Evolutionary conservation across 495 filamentous ascomycete species (phyloP), one percentile per base, ranked within the genome.

Genomic region (Chaetomium tenue): DNA sequence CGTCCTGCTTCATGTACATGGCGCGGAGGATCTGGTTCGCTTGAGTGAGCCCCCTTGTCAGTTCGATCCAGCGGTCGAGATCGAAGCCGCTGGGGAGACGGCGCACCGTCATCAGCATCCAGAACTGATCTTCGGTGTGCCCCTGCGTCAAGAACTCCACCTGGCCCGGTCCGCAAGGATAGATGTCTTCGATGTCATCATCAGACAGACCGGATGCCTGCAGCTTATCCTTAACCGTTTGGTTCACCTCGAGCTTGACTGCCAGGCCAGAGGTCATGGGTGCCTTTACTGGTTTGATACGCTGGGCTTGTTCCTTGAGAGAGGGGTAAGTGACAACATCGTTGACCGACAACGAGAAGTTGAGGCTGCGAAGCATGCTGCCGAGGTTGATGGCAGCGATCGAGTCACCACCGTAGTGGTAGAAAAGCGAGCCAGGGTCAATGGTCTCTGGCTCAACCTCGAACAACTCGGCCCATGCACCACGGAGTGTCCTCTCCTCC

Each of bases 311-410:
- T 47, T 47, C 44, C 15, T 20, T 18, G n/a, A 47, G 44, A 7
- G 44, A 47, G 16, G 44, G 44, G n/a, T 47, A 47, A 12, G 16
- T 47, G 44, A 47, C 44, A 20, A 47, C 44, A 12, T 47, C 44
- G 44, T 47, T 47, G 44, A 47, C 44, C 1, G 44, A 47, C 44
- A 47, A 16, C 5, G 44, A 47, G 5, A 18, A 47, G 44, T 47
- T 47, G 15, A 47, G 44, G 16, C 12, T 5, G 16, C 44, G 44
- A 12, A 47, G 44, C 44, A 47, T 47, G 44, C 44, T 47, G 44
- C 16, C 44, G 44, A 47, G 44, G 44, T 47, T 47, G 44, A 47
- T 47, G 44, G 44, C 44, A 18, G 44, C 44, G n/a, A 47, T 47
- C n/a, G 44, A 47, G 44, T 47, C 44, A 20, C 44, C 44, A 5